A percentile compares a stretch with the other conserved stretches of the same genome.
phyloP scores from a whole-genome alignment of 202 grass and related monocot genomes.

The Schoenoplectus tabernaemontani region DNA sequence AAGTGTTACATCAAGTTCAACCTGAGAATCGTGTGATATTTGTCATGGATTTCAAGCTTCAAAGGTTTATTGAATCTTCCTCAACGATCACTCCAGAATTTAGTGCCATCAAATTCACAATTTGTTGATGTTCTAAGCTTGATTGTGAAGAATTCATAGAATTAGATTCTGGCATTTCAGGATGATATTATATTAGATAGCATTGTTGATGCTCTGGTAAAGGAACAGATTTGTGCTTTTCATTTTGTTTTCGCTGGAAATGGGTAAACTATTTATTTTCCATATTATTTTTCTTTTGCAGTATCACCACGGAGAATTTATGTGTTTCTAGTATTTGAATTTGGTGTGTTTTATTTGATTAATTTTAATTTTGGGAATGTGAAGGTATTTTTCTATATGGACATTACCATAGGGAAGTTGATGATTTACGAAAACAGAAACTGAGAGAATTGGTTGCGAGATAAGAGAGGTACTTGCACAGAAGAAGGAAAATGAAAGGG shows the following conservation, averaged over 20 bases:
- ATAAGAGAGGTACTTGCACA: no score
- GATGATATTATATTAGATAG: conserved; percentile 59
- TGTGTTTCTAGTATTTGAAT: background rate
- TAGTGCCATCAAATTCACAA: background rate
- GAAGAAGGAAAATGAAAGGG: no score
- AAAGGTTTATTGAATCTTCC: conserved; percentile 39
- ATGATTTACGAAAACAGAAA: conserved; percentile 55
- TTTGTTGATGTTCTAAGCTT: background rate
- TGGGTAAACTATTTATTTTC: conserved; percentile 42
- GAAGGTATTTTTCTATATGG: conserved; percentile 68
- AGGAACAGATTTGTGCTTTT: conserved; percentile 37
- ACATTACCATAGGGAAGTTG: conserved; percentile 65
- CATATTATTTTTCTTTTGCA: background rate
- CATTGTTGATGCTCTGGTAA: conserved; percentile 46
- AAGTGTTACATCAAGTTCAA: conserved; percentile 42
- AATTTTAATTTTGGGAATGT: conserved; percentile 51
- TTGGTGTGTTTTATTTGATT: background rate
- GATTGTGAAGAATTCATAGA: background rate
- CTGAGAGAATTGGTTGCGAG: no score
- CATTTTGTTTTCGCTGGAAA: conserved; percentile 94
- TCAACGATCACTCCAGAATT: background rate
- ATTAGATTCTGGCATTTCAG: conserved; percentile 26
- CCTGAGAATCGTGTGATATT: conserved; percentile 48
- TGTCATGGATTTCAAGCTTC: conserved; percentile 64
- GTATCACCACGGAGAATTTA: background rate